Evolutionary conservation across 805 yeast species (phyloP), one percentile per base, ranked within the genome.

Genomic region (Candida tammaniensis): DNA sequence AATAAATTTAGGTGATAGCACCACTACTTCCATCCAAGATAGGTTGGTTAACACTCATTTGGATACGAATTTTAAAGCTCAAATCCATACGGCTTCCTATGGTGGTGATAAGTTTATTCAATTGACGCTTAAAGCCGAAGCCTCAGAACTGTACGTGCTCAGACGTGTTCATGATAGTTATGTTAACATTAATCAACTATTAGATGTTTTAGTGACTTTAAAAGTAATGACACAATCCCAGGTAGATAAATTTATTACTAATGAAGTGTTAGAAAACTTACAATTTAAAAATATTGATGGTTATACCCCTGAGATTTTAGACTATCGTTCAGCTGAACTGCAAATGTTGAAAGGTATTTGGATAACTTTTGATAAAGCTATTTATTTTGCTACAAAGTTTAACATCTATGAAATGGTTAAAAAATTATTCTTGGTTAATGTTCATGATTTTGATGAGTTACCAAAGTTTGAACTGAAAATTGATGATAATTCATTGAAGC

Each of bases 341-440:
- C 20, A 40, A 4, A 44, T 42, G 24, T 38, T 66, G 21, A 46
- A 55, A 20, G 73, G 73, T 0, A 33, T 65, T 14, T 67, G 73
- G 73, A 53, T 67, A 16, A 61, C 72, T 10, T 67, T 64, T 49
- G 73, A 66, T 37, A 62, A 58, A 44, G 71, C 72, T 2, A 68
- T 67, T 12, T 36, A 47, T 14, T 38, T 67, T n/a, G 63, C 70
- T 9, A 46, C 57, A 17, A 57, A 57, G 33, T 64, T 66, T 38
- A 70, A 65, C 44, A 46, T 66, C 23, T 67, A 67, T 46, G 61
- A 57, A 33, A 39, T 64, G 28, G 48, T 55, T 17, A 65, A 65
- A 47, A 49, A 46, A 36, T 46, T 67, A 29, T 64, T 66, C 35
- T 48, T 67, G 35, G 55, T 67, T n/a, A 72, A 67, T 40, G 73